A percentile compares a stretch with the other conserved stretches of the same genome.
These are phyloP conservation scores for Kluyveromyces sp. DNA, from an alignment of 1,139 yeast genomes.

Conservation along the genomic window DNA sequence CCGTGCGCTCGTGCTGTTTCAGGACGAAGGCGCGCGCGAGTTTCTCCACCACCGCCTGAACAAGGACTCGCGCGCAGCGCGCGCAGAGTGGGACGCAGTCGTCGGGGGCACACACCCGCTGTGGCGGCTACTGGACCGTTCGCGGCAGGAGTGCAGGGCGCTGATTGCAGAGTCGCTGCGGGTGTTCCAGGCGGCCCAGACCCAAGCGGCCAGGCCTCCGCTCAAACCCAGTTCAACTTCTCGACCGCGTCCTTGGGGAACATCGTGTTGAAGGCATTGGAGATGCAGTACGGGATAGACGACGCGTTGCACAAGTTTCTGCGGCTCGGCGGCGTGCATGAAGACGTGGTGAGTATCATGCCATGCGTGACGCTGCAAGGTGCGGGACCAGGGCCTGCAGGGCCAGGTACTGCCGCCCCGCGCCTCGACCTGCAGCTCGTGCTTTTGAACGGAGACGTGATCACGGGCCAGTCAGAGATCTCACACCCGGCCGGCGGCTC, in stretches of 20 bases:
- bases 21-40: slow-evolving; percentile 33
- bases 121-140: slow-evolving; percentile 40
- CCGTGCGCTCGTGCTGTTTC: slow-evolving; percentile 63
- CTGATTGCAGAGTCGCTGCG: too few relatives aligned
- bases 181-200: too few relatives aligned
- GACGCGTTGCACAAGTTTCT: slow-evolving; percentile 72
- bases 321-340: slow-evolving; percentile 53
- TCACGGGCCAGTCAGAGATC: slow-evolving; percentile 92
- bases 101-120: slow-evolving; percentile 72
- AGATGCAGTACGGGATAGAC: slow-evolving; percentile 51
- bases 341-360: slow-evolving; percentile 37
- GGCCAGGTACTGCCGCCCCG: slow-evolving; percentile 8
- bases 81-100: slow-evolving; percentile 63
- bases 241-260: slow-evolving; percentile 83
- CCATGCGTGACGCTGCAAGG: slow-evolving; percentile 83
- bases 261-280: slow-evolving; percentile 76
- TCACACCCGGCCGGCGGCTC: slow-evolving; percentile 58
- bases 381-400: not conserved
- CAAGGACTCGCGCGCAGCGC: slow-evolving; percentile 45
- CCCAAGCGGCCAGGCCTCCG: not conserved
- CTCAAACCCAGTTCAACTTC: slow-evolving; percentile 40
- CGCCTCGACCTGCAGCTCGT: slow-evolving; percentile 81
- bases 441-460: slow-evolving; percentile 57
- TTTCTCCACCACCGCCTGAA: slow-evolving; percentile 59
- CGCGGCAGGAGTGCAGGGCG: not conserved